phyloP scores from a whole-genome alignment of 2,329 filamentous ascomycete species.

The Ophioceras dolichostomum region DNA sequence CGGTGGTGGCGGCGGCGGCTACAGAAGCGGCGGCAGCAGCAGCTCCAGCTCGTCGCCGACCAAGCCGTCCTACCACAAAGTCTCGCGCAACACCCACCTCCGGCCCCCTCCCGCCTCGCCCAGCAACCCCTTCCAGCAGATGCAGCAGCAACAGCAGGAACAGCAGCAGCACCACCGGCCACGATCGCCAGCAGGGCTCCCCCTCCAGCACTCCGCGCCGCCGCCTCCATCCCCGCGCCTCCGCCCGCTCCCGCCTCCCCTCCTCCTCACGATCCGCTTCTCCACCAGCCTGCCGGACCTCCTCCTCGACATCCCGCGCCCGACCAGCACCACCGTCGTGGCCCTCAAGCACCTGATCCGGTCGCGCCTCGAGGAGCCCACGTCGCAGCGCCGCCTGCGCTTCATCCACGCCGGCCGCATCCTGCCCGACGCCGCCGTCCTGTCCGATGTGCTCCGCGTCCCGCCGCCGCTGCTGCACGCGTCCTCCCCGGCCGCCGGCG shows the following conservation, averaged over 20 bases:
- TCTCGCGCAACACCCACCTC: no score
- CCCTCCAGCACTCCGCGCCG: not conserved
- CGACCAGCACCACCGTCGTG: conserved; percentile 58
- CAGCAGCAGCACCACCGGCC: conserved; percentile 4
- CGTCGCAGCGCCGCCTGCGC: conserved; percentile 57
- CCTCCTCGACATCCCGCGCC: conserved; percentile 59
- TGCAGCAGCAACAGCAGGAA: conserved; percentile 1
- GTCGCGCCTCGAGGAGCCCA: conserved; percentile 47
- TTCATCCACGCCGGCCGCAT: conserved; percentile 86
- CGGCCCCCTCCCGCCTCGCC: no score
- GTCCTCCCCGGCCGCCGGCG: no score
- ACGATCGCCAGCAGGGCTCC: no score
- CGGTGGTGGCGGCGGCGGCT: no score
- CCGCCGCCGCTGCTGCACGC: conserved; percentile 39
- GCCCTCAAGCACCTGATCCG: conserved; percentile 77
- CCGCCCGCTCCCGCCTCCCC: conserved; percentile 21
- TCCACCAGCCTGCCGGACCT: conserved; percentile 76
- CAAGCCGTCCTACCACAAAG: no score
- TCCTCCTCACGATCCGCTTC: conserved; percentile 84
- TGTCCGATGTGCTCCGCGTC: conserved; percentile 56
- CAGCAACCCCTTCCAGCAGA: not conserved
- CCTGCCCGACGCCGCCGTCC: conserved; percentile 58
- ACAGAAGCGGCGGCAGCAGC: no score
- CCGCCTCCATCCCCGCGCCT: conserved; percentile 1
- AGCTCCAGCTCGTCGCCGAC: no score